These are phyloP conservation scores for Ogataea henricii DNA, from an alignment of 805 yeast genomes.

Conservation along the genomic window DNA sequence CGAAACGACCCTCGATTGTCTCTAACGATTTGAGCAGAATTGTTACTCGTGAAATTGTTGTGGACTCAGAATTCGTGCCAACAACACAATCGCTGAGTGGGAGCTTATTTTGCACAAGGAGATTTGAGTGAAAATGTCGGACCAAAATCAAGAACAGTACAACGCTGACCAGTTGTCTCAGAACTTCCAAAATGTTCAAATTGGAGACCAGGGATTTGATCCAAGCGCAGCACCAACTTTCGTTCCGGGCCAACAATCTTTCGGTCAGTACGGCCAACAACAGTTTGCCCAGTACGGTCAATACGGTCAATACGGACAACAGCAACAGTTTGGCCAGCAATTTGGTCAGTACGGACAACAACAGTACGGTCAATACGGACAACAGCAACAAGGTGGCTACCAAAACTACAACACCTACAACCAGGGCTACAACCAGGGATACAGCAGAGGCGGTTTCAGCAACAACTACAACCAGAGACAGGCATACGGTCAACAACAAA, in stretches of 20 bases:
- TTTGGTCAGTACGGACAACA: slow-evolving; percentile 16
- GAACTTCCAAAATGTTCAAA: slow-evolving; percentile 45
- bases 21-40: background rate
- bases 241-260: slow-evolving; percentile 42
- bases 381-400: slow-evolving; percentile 25
- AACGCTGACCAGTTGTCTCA: slow-evolving; percentile 46
- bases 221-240: slow-evolving; percentile 52
- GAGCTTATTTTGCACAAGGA: background rate
- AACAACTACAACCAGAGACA: slow-evolving; percentile 26
- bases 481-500: slow-evolving; percentile 25
- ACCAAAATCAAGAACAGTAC: slow-evolving; percentile 37
- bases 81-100: background rate
- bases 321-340: slow-evolving; percentile 17
- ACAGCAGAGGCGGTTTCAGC: slow-evolving; percentile 30
- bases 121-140: slow-evolving; percentile 25
- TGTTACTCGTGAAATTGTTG: background rate
- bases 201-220: slow-evolving; percentile 45
- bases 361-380: slow-evolving; percentile 30
- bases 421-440: slow-evolving; percentile 25
- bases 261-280: slow-evolving; percentile 20
- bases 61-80: background rate
- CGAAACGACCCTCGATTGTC: background rate
- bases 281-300: slow-evolving; percentile 29
- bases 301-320: slow-evolving; percentile 34
- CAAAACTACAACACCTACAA: slow-evolving; percentile 10